A percentile compares a stretch with the other conserved stretches of the same genome.
phyloP scores from a whole-genome alignment of 176 grass and related monocot species.

The Oryza glumipatula region DNA sequence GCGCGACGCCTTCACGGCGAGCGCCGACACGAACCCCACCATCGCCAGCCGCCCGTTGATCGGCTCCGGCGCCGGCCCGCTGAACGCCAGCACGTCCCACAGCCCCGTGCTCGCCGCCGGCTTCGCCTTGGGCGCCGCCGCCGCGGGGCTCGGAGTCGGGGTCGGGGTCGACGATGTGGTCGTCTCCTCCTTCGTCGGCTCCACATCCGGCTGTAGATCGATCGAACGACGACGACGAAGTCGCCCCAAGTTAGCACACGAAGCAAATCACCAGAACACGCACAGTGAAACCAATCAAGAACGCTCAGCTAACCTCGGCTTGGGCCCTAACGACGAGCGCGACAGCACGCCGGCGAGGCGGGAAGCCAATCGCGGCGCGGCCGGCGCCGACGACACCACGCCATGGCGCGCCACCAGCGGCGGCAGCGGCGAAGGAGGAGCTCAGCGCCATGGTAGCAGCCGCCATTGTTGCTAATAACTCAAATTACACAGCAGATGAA shows the following conservation, averaged over 20 bases:
- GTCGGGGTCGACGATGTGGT: neutral
- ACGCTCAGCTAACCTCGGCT: neutral
- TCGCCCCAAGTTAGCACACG: too few species aligned
- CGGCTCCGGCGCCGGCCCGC: slow-evolving; percentile 63
- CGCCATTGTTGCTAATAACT: slow-evolving; percentile 2
- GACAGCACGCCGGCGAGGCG: neutral
- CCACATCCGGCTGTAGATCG: neutral
- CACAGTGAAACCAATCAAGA: neutral
- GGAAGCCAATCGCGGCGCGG: too few species aligned
- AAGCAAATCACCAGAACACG: neutral
- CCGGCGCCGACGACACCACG: neutral
- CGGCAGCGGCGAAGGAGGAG: neutral
- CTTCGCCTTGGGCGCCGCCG: slow-evolving; percentile 8
- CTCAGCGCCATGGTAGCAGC: neutral
- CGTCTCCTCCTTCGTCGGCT: neutral
- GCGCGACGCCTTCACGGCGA: slow-evolving; percentile 56
- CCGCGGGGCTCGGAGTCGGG: neutral
- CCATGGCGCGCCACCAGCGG: neutral
- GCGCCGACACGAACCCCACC: slow-evolving; percentile 52
- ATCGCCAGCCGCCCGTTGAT: slow-evolving; percentile 58
- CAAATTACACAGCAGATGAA: neutral
- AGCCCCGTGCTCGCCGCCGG: slow-evolving; percentile 26
- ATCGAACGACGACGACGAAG: too few species aligned
- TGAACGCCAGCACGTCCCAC: slow-evolving; percentile 69
- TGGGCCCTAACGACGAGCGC: slow-evolving; percentile 29